These are phyloP conservation scores for Capsella rubella DNA, from an alignment of 441 rosid species.

Conservation along the genomic window DNA sequence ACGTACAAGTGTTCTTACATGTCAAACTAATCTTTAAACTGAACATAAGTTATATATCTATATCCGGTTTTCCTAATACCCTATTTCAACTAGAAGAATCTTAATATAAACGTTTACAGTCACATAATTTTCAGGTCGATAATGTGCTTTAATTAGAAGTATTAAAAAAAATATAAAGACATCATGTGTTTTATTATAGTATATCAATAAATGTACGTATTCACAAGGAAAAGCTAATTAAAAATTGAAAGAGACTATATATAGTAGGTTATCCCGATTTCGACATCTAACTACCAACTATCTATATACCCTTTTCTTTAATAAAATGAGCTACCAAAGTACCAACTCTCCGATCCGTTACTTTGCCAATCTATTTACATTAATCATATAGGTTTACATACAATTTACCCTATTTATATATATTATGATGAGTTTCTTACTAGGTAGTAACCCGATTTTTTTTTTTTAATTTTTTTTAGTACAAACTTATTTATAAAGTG, in stretches of 20 bases:
- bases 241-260: not conserved
- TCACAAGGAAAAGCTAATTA: not conserved
- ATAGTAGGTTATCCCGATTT: constrained; percentile 4
- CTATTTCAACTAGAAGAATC: not conserved
- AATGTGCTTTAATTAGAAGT: not conserved
- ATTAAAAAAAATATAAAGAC: constrained; percentile 5
- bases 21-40: constrained; percentile 6
- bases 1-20: not conserved
- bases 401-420: not conserved
- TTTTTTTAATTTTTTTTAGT: not conserved
- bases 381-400: not conserved
- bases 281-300: constrained; percentile 16
- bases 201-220: not conserved
- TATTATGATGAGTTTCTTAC: not conserved
- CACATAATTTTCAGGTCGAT: not conserved
- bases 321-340: too few species aligned
- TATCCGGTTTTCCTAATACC: not conserved
- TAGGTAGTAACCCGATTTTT: not conserved
- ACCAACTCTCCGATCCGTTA: not conserved
- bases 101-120: not conserved
- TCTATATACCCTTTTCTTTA: too few species aligned
- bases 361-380: not conserved
- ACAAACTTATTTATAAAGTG: not conserved
- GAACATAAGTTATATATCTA: not conserved
- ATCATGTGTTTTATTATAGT: not conserved